Percentiles rank a stretch among this genome's conserved stretches.
Evolutionary conservation across 2,329 filamentous ascomycete species (phyloP).

Genomic region (Knoxdaviesia proteae): DNA sequence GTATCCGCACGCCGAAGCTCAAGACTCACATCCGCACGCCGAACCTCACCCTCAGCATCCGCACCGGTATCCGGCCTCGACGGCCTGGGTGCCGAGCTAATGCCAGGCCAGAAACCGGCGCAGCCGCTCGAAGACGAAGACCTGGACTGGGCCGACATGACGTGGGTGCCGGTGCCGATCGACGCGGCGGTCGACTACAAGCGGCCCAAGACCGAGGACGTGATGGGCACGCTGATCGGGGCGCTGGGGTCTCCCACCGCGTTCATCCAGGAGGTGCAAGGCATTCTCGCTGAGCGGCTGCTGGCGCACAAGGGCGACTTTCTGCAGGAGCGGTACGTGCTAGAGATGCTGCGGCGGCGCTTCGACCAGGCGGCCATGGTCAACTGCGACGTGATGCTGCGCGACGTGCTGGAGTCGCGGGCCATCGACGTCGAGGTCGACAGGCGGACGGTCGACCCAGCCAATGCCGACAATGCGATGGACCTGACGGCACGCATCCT

Average conservation of each 20-base stretch:
- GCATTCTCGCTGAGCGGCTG: slow-evolving; percentile 68
- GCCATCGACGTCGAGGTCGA: slow-evolving; percentile 35
- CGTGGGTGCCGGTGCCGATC: slow-evolving; percentile 79
- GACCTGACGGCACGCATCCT: slow-evolving; percentile 65
- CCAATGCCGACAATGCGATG: slow-evolving; percentile 6
- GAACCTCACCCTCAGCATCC: no score
- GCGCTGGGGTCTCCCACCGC: slow-evolving; percentile 76
- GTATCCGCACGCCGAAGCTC: no score
- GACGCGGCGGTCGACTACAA: slow-evolving; percentile 88
- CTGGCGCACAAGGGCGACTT: slow-evolving; percentile 46
- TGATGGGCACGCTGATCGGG: slow-evolving; percentile 75
- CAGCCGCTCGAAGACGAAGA: slow-evolving; percentile 41
- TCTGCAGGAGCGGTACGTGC: slow-evolving; percentile 59
- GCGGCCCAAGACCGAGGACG: slow-evolving; percentile 70
- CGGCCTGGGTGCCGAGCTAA: slow-evolving; percentile 40
- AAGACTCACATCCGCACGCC: no score
- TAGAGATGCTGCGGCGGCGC: slow-evolving; percentile 70
- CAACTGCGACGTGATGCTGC: slow-evolving; percentile 92
- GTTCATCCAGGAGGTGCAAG: slow-evolving; percentile 88
- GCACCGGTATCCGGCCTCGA: no score
- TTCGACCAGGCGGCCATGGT: slow-evolving; percentile 76
- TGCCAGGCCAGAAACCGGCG: slow-evolving; percentile 33
- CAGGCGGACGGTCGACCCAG: background rate
- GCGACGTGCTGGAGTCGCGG: slow-evolving; percentile 69
- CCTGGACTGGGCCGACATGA: slow-evolving; percentile 78